Evolutionary conservation across 164 flowering plant species (phyloP).

Genomic region (Litsea cubeba): DNA sequence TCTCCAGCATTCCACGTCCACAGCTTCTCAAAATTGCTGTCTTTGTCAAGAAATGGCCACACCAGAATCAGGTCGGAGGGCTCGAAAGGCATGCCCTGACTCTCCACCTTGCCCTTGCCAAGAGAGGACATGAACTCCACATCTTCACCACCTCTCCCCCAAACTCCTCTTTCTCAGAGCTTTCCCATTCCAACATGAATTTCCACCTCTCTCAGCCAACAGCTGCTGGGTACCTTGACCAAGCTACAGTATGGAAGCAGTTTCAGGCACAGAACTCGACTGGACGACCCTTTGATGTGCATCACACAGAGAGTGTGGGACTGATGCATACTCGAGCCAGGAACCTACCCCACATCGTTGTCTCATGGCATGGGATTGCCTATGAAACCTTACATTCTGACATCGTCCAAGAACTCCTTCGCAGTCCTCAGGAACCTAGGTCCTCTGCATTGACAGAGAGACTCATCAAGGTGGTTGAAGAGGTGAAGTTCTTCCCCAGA

Average conservation of each 20-base stretch:
- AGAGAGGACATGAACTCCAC: slow-evolving; percentile 31
- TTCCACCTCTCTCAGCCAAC: slow-evolving; percentile 65
- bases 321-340: slow-evolving; percentile 47
- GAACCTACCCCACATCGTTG: slow-evolving; percentile 47
- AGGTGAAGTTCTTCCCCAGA: slow-evolving; percentile 56
- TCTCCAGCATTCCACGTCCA: slow-evolving; percentile 36
- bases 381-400: slow-evolving; percentile 71
- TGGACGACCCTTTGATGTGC: slow-evolving; percentile 25
- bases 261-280: slow-evolving; percentile 45
- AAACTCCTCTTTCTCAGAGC: slow-evolving; percentile 16
- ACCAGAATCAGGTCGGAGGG: slow-evolving; percentile 40
- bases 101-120: slow-evolving; percentile 45
- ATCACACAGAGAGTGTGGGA: slow-evolving; percentile 41
- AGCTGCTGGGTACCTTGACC: slow-evolving; percentile 50
- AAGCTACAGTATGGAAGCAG: slow-evolving; percentile 53
- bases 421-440: slow-evolving; percentile 36
- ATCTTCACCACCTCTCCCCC: slow-evolving; percentile 21
- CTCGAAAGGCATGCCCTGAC: slow-evolving; percentile 78
- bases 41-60: slow-evolving; percentile 70
- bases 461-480: slow-evolving; percentile 48
- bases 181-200: slow-evolving; percentile 28
- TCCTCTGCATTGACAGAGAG: slow-evolving; percentile 39
- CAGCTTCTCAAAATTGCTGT: slow-evolving; percentile 59
- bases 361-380: slow-evolving; percentile 82
- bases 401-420: slow-evolving; percentile 57